phyloP scores from a whole-genome alignment of 2,329 filamentous ascomycete species.

The Ophiostoma sp. region DNA sequence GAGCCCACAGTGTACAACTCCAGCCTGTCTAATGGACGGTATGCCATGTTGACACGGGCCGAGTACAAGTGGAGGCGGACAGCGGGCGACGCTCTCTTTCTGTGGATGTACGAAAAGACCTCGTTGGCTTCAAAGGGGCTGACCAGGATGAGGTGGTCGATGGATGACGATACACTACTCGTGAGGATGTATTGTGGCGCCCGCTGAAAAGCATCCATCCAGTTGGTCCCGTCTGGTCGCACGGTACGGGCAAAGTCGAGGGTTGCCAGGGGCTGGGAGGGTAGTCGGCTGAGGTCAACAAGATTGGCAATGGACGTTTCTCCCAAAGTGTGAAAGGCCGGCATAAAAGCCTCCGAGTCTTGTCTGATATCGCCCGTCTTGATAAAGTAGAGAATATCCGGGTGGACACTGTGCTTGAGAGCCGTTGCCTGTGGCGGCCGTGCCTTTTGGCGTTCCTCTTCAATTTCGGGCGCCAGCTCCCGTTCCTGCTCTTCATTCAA shows the following conservation, averaged over 20 bases:
- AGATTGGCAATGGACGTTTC: constrained; percentile 43
- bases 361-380: constrained; percentile 37
- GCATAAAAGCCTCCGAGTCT: constrained; percentile 40
- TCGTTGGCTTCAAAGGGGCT: constrained; percentile 62
- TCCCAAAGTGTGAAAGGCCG: constrained; percentile 48
- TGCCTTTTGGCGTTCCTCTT: constrained; percentile 59
- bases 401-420: constrained; percentile 44
- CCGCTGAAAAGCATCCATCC: constrained; percentile 44
- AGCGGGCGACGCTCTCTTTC: not conserved
- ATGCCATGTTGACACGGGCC: constrained; percentile 44
- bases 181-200: constrained; percentile 57
- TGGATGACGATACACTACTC: constrained; percentile 21
- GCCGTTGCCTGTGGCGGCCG: constrained; percentile 46
- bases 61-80: constrained; percentile 54
- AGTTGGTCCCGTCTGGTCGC: constrained; percentile 16
- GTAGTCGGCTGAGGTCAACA: constrained; percentile 42
- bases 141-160: constrained; percentile 51
- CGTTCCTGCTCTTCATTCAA: constrained; percentile 69
- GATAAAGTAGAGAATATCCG: constrained; percentile 45
- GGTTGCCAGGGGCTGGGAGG: constrained; percentile 46
- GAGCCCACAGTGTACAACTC: constrained; percentile 44
- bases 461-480: constrained; percentile 64
- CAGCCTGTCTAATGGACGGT: constrained; percentile 47
- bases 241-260: constrained; percentile 53
- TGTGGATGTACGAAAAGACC: constrained; percentile 45